Conservation (phyloP, 345 rosid species). For the rapeseed (Brassica napus) region DNA sequence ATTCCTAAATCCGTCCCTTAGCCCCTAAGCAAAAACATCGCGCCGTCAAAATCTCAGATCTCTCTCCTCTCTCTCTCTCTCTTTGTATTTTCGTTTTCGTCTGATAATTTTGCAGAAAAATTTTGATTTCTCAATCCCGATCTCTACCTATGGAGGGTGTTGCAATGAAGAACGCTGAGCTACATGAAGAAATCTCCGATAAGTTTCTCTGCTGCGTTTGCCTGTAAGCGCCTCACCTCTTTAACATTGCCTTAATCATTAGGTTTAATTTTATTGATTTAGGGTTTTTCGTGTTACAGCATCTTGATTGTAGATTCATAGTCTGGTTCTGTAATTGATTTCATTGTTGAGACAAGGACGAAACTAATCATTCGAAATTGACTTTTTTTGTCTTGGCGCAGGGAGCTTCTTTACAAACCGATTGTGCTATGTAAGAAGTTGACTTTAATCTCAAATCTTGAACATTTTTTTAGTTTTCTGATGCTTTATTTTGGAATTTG, state of each 20-base stretch:
- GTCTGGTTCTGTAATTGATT: slow-evolving; percentile 4
- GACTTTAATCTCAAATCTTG: background rate
- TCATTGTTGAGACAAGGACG: background rate
- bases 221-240: slow-evolving; percentile 45
- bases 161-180: slow-evolving; percentile 15
- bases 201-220: slow-evolving; percentile 66
- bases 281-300: background rate
- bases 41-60: slow-evolving; percentile 8
- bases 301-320: background rate
- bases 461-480: background rate
- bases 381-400: slow-evolving; percentile 38
- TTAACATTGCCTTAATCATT: background rate
- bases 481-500: background rate
- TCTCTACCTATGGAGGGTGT: slow-evolving; percentile 6
- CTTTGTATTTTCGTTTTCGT: background rate
- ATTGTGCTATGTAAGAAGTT: slow-evolving; percentile 65
- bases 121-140: background rate
- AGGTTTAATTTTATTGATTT: background rate
- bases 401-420: slow-evolving; percentile 93
- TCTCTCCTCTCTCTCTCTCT: background rate
- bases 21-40: slow-evolving; percentile 4
- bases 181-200: slow-evolving; percentile 49
- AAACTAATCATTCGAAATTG: background rate
- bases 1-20: background rate
- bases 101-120: background rate